Evolutionary conservation across 2,329 filamentous ascomycete genomes (phyloP).

Genomic region (Purpureocillium lavendulum): DNA sequence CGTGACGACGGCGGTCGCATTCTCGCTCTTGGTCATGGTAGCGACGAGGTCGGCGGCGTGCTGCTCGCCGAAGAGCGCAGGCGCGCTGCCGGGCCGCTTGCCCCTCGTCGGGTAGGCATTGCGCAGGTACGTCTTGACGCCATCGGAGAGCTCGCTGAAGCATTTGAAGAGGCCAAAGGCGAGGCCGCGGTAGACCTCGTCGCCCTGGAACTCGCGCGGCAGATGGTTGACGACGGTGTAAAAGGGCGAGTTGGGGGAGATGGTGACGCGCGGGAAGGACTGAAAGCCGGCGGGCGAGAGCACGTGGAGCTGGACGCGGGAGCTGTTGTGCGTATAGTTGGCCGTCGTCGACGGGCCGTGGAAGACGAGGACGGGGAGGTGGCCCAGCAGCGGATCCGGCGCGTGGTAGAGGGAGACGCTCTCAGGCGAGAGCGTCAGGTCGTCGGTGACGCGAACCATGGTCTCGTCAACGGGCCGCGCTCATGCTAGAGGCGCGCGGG

Average conservation of each 20-base stretch:
- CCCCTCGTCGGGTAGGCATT: slow-evolving; percentile 46
- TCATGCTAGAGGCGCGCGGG: slow-evolving; percentile 7
- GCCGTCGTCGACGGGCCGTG: slow-evolving; percentile 85
- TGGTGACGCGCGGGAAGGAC: slow-evolving; percentile 82
- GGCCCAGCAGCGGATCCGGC: slow-evolving; percentile 72
- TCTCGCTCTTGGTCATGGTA: slow-evolving; percentile 75
- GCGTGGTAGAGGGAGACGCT: slow-evolving; percentile 83
- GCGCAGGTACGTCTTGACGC: slow-evolving; percentile 64
- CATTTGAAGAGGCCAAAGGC: slow-evolving; percentile 93
- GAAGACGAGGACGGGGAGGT: slow-evolving; percentile 80
- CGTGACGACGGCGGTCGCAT: slow-evolving; percentile 61
- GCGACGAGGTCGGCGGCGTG: slow-evolving; percentile 88
- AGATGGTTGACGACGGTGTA: slow-evolving; percentile 86
- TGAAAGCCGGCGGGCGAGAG: slow-evolving; percentile 83
- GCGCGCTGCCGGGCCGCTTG: slow-evolving; percentile 53
- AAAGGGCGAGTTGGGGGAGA: slow-evolving; percentile 85
- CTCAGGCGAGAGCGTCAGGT: slow-evolving; percentile 72
- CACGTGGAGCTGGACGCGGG: slow-evolving; percentile 89
- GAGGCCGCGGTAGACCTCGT: slow-evolving; percentile 83
- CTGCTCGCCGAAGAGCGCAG: slow-evolving; percentile 75
- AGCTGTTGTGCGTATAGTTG: slow-evolving; percentile 80
- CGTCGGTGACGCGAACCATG: slow-evolving; percentile 79
- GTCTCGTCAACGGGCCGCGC: slow-evolving; percentile 25
- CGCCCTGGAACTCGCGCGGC: slow-evolving; percentile 88
- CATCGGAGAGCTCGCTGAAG: slow-evolving; percentile 75